Conservation (phyloP, 164 flowering plant genomes). For the Platanus orientalis region DNA sequence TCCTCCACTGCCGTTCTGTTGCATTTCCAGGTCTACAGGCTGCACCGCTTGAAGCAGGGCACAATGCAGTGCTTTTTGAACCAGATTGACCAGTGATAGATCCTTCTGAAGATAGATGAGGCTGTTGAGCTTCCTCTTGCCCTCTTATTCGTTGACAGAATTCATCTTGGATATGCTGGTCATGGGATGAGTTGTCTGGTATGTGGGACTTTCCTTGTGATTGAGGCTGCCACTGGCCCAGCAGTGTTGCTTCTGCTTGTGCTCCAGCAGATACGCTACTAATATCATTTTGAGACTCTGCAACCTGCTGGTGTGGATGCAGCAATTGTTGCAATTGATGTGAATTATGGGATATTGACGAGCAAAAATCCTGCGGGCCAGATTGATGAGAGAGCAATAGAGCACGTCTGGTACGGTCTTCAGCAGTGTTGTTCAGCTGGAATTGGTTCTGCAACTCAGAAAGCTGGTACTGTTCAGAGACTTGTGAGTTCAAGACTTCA, state of each 20-base stretch:
- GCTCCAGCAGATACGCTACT: constrained; percentile 39
- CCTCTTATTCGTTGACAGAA: constrained; percentile 52
- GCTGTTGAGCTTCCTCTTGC: constrained; percentile 67
- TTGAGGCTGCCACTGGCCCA: constrained; percentile 51
- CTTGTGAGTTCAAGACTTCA: constrained; percentile 45
- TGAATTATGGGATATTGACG: constrained; percentile 39
- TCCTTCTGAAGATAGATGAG: constrained; percentile 58
- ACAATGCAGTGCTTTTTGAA: constrained; percentile 31
- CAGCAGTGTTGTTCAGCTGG: constrained; percentile 40
- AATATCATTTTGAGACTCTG: constrained; percentile 46
- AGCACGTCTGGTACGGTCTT: constrained; percentile 31
- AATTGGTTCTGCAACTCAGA: constrained; percentile 61
- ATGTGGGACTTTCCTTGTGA: constrained; percentile 27
- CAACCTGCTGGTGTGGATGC: constrained; percentile 39
- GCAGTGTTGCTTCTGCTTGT: constrained; percentile 41
- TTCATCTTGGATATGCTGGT: constrained; percentile 64
- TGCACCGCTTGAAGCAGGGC: constrained; percentile 25
- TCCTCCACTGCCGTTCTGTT: constrained; percentile 31
- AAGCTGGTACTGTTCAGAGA: constrained; percentile 50
- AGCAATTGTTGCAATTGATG: constrained; percentile 55
- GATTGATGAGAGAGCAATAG: constrained; percentile 40
- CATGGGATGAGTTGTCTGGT: constrained; percentile 35
- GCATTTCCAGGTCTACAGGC: constrained; percentile 29
- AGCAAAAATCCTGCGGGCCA: constrained; percentile 30
- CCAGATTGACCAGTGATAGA: constrained; percentile 36